Evolutionary conservation across 225 moss, liverwort and hornwort species (phyloP), one percentile per base, ranked within the genome.

Genomic region (Sphagnum contortum): DNA sequence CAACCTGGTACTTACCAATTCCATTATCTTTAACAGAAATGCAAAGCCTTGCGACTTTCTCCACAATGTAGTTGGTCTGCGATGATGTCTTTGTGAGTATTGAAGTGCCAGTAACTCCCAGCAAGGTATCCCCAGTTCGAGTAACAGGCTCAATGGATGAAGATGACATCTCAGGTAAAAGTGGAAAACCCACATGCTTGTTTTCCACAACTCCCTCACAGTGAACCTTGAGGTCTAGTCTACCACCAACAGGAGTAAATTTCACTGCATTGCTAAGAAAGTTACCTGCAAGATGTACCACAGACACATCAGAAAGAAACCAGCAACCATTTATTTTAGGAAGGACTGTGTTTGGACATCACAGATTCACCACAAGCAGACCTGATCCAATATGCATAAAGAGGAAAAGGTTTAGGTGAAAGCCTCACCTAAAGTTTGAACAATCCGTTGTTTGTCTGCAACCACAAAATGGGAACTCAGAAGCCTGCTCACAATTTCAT

Each of bases 381-480:
- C 9, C 9, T n/a, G 9, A 56, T 9, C 9, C 9, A 2, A 9
- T 9, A 56, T 9, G 9, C 9, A 7, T 7, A 5, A 12, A 12
- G 5, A 47, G 47, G 3, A 3, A 48, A 48, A 44, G 3, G 52
- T 46, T 56, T 5, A 12, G 45, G 47, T 49, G 29, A 3, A 8
- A 4, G 45, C 45, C 68, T 57, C 67, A 87, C 89, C 89, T 56
- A 90, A 55, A 46, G 89, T 90, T 59, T 90, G 89, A 52, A 90
- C 82, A 8, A 90, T 80, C 52, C 89, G 84, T 65, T 87, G 89
- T 72, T 90, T 90, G 11, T 90, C 89, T 55, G 84, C 89, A 14
- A 90, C 72, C 7, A 90, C 89, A 47, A 72, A 74, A 66, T 90
- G 59, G 6, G 68, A 64, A 2, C 80, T 70, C 9, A 90, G 74